These are phyloP conservation scores for Canna indica DNA, from an alignment of 176 grass and related monocot species.

Conservation along the genomic window DNA sequence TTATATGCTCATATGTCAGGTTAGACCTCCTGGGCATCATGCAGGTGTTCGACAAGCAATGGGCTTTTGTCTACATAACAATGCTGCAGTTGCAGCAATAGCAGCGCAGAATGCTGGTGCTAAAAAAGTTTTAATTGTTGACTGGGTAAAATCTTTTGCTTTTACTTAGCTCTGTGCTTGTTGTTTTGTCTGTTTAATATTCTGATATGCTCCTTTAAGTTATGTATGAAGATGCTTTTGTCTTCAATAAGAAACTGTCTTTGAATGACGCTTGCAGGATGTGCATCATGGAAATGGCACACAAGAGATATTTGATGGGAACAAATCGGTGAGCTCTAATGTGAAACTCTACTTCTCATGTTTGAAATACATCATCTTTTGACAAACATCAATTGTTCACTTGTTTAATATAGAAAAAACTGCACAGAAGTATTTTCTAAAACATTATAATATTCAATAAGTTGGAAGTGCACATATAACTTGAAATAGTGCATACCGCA, in stretches of 20 bases:
- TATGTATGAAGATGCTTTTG: not conserved
- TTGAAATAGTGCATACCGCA: too few species aligned
- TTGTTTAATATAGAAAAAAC: too few species aligned
- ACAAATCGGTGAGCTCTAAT: constrained; percentile 62
- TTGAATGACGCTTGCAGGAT: constrained; percentile 52
- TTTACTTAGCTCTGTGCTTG: constrained; percentile 16
- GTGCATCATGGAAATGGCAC: constrained; percentile 99
- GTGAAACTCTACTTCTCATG: constrained; percentile 7
- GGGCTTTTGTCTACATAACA: constrained; percentile 99
- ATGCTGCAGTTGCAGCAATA: constrained; percentile 82
- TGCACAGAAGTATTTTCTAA: too few species aligned
- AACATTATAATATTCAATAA: too few species aligned
- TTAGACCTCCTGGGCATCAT: constrained; percentile 98
- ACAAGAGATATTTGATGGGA: constrained; percentile 82
- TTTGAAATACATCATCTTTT: constrained; percentile 2
- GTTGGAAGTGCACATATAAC: too few species aligned
- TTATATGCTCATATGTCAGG: constrained; percentile 28
- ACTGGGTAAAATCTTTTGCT: constrained; percentile 66
- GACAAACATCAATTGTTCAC: too few species aligned
- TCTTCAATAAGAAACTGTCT: constrained; percentile 12
- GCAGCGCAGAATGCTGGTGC: constrained; percentile 89
- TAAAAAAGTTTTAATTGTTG: constrained; percentile 95
- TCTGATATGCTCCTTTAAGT: not conserved
- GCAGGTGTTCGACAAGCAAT: constrained; percentile 88
- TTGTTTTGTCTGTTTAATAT: not conserved